These are phyloP conservation scores for Sugiyamaella japonica DNA, from an alignment of 1,139 yeast species.

Conservation along the genomic window DNA sequence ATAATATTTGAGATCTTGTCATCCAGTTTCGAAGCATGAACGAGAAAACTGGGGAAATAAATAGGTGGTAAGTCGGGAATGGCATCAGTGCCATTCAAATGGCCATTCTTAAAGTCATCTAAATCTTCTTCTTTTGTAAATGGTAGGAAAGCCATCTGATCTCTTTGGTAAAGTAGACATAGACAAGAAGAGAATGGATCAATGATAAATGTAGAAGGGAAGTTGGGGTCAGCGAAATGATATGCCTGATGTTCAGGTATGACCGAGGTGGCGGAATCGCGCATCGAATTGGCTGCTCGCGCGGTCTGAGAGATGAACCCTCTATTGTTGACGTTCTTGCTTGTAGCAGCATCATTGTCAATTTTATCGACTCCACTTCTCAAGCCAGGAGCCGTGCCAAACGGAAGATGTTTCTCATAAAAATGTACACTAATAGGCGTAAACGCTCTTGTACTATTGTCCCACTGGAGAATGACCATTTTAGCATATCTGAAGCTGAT, in stretches of 20 bases:
- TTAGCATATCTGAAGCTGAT: constrained; percentile 77
- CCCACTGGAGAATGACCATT: constrained; percentile 74
- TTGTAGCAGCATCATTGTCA: constrained; percentile 6
- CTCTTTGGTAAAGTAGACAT: constrained; percentile 62
- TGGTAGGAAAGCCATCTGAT: constrained; percentile 73
- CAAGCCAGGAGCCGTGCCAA: constrained; percentile 17
- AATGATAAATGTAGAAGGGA: constrained; percentile 53
- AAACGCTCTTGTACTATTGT: constrained; percentile 51
- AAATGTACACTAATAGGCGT: constrained; percentile 80
- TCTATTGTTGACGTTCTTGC: constrained; percentile 1
- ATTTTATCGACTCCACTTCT: constrained; percentile 12
- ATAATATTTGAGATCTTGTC: constrained; percentile 60
- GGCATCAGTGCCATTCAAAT: background rate
- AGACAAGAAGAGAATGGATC: constrained; percentile 69
- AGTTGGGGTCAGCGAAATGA: constrained; percentile 49
- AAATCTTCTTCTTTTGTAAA: constrained; percentile 49
- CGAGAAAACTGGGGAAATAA: constrained; percentile 45
- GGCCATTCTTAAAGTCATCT: constrained; percentile 24
- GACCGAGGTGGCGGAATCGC: constrained; percentile 39
- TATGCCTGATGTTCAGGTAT: constrained; percentile 16
- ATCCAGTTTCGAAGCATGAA: constrained; percentile 59
- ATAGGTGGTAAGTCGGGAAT: constrained; percentile 21
- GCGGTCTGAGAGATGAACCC: constrained; percentile 6
- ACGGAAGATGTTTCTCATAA: constrained; percentile 65
- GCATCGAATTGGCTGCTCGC: constrained; percentile 8